Evolutionary conservation across 2,329 filamentous ascomycete species (phyloP).

Genomic region (Trichoderma breve): DNA sequence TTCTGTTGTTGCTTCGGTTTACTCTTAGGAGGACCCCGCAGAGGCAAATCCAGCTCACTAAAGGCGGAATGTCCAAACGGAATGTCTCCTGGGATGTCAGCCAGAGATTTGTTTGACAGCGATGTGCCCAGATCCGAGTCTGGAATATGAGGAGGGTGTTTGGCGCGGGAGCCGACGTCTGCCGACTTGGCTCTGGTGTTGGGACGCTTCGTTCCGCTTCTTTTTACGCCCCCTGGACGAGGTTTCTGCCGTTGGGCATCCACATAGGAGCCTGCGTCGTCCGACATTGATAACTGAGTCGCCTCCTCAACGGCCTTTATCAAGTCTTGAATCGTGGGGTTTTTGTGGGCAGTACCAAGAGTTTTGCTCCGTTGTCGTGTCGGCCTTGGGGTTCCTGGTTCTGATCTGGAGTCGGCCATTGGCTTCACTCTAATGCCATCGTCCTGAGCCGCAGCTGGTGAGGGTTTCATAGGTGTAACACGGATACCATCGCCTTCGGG

Average conservation of each 20-base stretch:
- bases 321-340: conserved; percentile 26
- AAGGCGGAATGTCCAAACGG: conserved; percentile 66
- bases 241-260: conserved; percentile 35
- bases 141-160: conserved; percentile 30
- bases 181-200: conserved; percentile 23
- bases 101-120: conserved; percentile 51
- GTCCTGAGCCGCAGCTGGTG: conserved; percentile 27
- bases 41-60: conserved; percentile 59
- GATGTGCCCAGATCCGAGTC: conserved; percentile 37
- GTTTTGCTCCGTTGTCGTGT: conserved; percentile 31
- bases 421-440: conserved; percentile 35
- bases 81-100: conserved; percentile 56
- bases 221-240: conserved; percentile 29
- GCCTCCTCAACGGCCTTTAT: conserved; percentile 31
- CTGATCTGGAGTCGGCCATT: conserved; percentile 29
- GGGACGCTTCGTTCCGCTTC: conserved; percentile 25
- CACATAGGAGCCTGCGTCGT: conserved; percentile 36
- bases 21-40: conserved; percentile 46
- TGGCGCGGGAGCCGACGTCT: conserved; percentile 31
- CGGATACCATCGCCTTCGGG: conserved; percentile 42
- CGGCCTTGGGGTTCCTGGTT: conserved; percentile 25
- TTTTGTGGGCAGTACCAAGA: conserved; percentile 25
- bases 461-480: conserved; percentile 39
- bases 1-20: conserved; percentile 41
- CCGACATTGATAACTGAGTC: conserved; percentile 28